phyloP scores from a whole-genome alignment of 176 grass and related monocot genomes.

The Oryza meyeriana region DNA sequence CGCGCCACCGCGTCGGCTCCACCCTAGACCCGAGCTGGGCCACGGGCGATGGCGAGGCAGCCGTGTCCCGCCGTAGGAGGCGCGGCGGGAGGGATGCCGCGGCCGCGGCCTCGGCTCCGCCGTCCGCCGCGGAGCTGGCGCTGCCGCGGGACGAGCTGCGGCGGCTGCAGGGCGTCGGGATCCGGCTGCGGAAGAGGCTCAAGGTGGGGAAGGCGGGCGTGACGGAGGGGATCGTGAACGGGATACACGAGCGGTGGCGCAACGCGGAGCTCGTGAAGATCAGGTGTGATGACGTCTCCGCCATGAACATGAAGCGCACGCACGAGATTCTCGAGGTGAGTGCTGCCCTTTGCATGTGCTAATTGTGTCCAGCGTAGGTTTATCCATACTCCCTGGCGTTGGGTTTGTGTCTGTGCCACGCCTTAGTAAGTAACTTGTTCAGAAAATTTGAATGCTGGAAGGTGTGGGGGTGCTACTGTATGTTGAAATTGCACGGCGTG shows the following conservation, averaged over 20 bases:
- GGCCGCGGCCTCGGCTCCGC: constrained; percentile 7
- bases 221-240: constrained; percentile 84
- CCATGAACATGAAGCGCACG: constrained; percentile 91
- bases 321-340: constrained; percentile 86
- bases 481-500: background rate
- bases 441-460: background rate
- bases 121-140: constrained; percentile 62
- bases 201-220: constrained; percentile 78
- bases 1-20: constrained; percentile 56
- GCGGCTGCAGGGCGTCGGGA: constrained; percentile 57
- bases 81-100: constrained; percentile 40
- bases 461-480: background rate
- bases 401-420: background rate
- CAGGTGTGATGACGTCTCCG: constrained; percentile 73
- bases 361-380: background rate
- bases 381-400: background rate
- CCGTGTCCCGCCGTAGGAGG: background rate
- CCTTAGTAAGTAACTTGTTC: background rate
- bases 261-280: constrained; percentile 75
- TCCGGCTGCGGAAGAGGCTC: constrained; percentile 52
- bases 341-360: constrained; percentile 1
- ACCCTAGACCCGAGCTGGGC: constrained; percentile 80
- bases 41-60: constrained; percentile 41
- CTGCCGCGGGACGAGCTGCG: constrained; percentile 61
- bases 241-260: constrained; percentile 88